Evolutionary conservation across 2,329 filamentous ascomycete genomes (phyloP).

Genomic region (Penicillium sp.): DNA sequence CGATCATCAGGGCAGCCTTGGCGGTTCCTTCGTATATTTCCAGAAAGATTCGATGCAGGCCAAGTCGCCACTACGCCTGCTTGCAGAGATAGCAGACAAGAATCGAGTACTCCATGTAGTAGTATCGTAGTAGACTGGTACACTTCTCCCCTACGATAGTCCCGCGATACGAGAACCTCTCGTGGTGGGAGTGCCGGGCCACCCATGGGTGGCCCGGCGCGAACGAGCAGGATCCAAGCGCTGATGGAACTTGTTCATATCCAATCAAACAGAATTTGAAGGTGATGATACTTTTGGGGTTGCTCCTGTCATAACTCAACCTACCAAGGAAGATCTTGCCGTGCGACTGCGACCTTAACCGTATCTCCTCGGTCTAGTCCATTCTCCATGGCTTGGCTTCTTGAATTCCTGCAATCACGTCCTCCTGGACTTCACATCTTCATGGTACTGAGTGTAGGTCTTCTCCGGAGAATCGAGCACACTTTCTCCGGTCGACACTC

Average conservation of each 20-base stretch:
- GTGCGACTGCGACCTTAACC: not conserved
- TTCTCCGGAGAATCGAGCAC: not conserved
- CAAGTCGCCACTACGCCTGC: not conserved
- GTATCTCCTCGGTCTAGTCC: too few relatives aligned
- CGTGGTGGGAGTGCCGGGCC: not conserved
- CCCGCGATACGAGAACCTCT: not conserved
- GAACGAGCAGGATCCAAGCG: conserved; percentile 1
- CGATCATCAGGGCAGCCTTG: conserved; percentile 9
- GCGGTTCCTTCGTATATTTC: conserved; percentile 21
- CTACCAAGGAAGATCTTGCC: not conserved
- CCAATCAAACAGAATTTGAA: not conserved
- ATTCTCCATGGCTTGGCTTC: too few relatives aligned
- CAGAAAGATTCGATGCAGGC: conserved; percentile 41
- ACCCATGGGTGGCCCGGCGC: not conserved
- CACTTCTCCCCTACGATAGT: not conserved
- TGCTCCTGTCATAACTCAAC: too few relatives aligned
- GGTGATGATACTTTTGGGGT: too few relatives aligned
- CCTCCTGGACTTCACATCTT: not conserved
- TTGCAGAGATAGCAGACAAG: not conserved
- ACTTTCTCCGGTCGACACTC: not conserved
- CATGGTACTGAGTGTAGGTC: too few relatives aligned
- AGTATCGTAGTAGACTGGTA: not conserved
- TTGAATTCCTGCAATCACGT: too few relatives aligned
- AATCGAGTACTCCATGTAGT: not conserved
- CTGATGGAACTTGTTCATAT: not conserved